Conservation (phyloP, 2,329 filamentous ascomycete species). For the Neopestalotiopsis clavispora region DNA sequence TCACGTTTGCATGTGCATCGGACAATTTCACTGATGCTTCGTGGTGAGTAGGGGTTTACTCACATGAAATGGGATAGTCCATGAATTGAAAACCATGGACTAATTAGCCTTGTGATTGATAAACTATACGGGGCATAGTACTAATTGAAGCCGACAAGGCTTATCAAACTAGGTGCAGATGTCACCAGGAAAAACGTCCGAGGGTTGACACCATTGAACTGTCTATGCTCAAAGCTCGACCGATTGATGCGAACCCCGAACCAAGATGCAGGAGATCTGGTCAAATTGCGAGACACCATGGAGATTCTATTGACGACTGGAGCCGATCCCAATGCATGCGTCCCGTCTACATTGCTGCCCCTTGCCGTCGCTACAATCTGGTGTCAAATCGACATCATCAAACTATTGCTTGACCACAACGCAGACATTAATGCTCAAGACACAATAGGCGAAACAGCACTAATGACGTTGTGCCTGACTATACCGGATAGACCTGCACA, state of each 20-base stretch:
- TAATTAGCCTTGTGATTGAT: too few species aligned
- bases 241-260: neutral
- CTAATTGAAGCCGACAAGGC: neutral
- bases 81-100: too few species aligned
- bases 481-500: neutral
- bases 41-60: neutral
- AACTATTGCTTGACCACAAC: neutral
- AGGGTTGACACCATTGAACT: neutral
- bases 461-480: too few species aligned
- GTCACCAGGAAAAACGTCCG: neutral
- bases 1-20: neutral
- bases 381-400: neutral
- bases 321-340: neutral
- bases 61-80: neutral
- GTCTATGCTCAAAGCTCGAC: neutral
- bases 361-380: neutral
- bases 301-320: neutral
- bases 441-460: neutral
- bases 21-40: neutral
- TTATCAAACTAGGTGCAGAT: neutral
- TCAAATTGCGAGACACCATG: neutral
- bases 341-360: neutral
- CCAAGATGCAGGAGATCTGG: neutral
- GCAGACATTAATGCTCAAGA: neutral
- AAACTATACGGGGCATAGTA: neutral